Percentiles rank a stretch among this genome's conserved stretches.
phyloP scores from a whole-genome alignment of 2,329 filamentous ascomycete genomes.

The Aulographum hederae region DNA sequence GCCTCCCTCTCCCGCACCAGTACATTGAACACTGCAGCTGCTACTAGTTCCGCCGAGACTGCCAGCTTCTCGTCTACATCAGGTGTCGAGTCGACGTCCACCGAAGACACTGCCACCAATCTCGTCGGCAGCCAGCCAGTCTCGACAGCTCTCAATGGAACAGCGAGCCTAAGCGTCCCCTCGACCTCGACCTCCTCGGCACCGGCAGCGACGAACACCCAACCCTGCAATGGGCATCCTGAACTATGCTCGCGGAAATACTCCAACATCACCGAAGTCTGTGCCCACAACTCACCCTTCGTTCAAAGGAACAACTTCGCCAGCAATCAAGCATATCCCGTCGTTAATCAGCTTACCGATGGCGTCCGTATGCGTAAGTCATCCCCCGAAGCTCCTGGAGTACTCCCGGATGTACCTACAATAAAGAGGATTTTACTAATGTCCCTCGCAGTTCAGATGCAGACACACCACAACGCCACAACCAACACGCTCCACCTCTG shows the following conservation, averaged over 20 bases:
- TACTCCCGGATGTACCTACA: background rate
- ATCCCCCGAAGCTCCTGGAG: too few species aligned
- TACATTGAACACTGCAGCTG: too few species aligned
- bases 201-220: conserved; percentile 17
- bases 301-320: conserved; percentile 15
- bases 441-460: conserved; percentile 29
- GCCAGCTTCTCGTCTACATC: too few species aligned
- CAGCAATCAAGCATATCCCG: conserved; percentile 17
- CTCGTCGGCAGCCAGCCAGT: too few species aligned
- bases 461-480: conserved; percentile 28
- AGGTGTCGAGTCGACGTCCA: too few species aligned
- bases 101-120: too few species aligned
- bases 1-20: too few species aligned
- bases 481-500: conserved; percentile 56
- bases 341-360: conserved; percentile 20
- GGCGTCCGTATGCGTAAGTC: conserved; percentile 19
- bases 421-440: background rate
- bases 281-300: conserved; percentile 22
- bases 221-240: conserved; percentile 22
- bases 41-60: too few species aligned
- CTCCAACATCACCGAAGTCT: conserved; percentile 22
- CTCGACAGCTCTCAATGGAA: too few species aligned
- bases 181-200: conserved; percentile 10
- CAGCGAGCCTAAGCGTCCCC: too few species aligned
- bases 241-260: conserved; percentile 21